phyloP scores from a whole-genome alignment of 2,329 filamentous ascomycete species.

The Colletotrichum noveboracense region DNA sequence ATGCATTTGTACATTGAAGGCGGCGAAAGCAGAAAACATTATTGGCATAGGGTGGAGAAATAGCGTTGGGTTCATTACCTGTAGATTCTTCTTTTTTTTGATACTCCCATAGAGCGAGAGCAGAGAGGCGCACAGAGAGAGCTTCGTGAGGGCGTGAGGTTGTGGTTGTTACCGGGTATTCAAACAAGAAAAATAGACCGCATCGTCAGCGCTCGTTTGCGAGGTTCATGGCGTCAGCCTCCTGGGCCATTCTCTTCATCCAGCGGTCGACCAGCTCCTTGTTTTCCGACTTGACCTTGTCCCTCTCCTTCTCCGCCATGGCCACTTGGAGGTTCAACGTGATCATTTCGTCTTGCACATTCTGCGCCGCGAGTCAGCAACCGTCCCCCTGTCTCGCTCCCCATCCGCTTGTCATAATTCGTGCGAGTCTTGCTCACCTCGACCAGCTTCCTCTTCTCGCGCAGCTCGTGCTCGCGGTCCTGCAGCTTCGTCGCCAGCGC shows the following conservation, averaged over 20 bases:
- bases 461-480: constrained; percentile 86
- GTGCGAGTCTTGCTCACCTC: constrained; percentile 53
- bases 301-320: constrained; percentile 77
- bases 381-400: not conserved
- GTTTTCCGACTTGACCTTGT: constrained; percentile 81
- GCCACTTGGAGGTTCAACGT: constrained; percentile 87
- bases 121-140: not conserved
- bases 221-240: constrained; percentile 86
- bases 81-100: constrained; percentile 10
- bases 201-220: constrained; percentile 52
- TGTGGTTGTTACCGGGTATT: not conserved
- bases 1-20: constrained; percentile 1
- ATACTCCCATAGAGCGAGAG: constrained; percentile 20
- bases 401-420: too few species aligned
- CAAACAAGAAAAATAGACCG: not conserved
- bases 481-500: constrained; percentile 69
- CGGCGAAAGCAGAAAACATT: not conserved
- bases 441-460: constrained; percentile 81
- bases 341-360: constrained; percentile 93
- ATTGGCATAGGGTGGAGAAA: constrained; percentile 14
- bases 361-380: constrained; percentile 41
- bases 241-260: constrained; percentile 86
- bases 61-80: constrained; percentile 22
- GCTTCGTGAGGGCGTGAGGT: not conserved
- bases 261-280: constrained; percentile 88